Percentiles rank a stretch among this genome's conserved stretches.
These are phyloP conservation scores for Trichomonas tenax DNA, from an alignment of 208 protist genomes.

Conservation along the genomic window DNA sequence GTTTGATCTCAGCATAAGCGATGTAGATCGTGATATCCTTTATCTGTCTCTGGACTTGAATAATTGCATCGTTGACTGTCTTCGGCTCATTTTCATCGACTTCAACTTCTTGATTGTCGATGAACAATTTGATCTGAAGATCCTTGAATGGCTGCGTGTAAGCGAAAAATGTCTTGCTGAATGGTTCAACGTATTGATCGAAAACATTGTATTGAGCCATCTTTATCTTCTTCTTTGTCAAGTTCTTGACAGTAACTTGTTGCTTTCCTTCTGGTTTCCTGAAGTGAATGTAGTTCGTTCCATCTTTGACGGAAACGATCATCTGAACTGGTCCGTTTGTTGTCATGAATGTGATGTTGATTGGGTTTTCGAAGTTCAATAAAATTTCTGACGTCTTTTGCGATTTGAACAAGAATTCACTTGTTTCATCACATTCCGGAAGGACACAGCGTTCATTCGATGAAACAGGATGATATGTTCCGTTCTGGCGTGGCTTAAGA, in stretches of 20 bases:
- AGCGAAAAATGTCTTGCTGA: neutral
- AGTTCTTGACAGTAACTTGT: neutral
- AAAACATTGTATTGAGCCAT: neutral
- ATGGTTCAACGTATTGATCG: neutral
- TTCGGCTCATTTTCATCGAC: neutral
- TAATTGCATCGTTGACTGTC: neutral
- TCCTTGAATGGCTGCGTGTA: neutral
- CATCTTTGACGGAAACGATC: neutral
- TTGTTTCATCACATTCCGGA: neutral
- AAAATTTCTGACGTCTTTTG: neutral
- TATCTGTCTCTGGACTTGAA: neutral
- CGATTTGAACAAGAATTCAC: neutral
- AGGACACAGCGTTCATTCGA: neutral
- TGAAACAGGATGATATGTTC: neutral
- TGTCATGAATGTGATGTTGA: neutral
- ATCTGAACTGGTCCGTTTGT: neutral
- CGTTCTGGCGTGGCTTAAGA: neutral
- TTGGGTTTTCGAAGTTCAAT: neutral
- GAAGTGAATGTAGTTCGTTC: neutral
- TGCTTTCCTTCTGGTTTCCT: neutral
- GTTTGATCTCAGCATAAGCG: neutral
- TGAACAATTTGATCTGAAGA: neutral
- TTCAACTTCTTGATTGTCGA: neutral
- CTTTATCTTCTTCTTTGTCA: neutral
- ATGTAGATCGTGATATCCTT: neutral